Base-by-base conservation (phyloP, 208 protist genomes). In the Angomonas ambiguus region DNA sequence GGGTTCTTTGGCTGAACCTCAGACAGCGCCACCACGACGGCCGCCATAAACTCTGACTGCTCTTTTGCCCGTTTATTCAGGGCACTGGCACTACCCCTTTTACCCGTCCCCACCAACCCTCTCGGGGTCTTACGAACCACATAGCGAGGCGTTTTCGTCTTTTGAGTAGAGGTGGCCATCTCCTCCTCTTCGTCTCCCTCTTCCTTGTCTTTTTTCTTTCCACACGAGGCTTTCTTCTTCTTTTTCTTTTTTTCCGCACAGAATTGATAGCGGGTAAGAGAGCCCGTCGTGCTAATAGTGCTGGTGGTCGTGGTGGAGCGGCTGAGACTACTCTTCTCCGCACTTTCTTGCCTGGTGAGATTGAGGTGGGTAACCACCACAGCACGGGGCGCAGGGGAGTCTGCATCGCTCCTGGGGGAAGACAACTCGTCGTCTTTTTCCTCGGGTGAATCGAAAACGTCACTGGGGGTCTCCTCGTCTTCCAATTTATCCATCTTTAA, bases 61-160 rank as follows among this genome's bases (percentile, higher is more conserved):
- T 53, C 45, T n/a, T 53, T 53, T 53, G 45, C 45, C 35, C 35
- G 5, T 53, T 53, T 53, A 53, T 53, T 53, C 18, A 27, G 10
- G 8, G 10, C 10, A 20, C 20, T 13, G 16, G 20, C 24, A 20
- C 20, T 53, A 20, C 45, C 16, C 45, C 10, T 27, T 20, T 53
- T 53, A 20, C 45, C 45, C 3, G 13, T 24, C 45, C 10, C 45
- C 45, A 53, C 45, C 10, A 24, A 53, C 18, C 45, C 45, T 5
- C 45, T 13, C 20, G 45, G 45, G 20, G 45, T 53, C 18, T 53
- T 13, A 5, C 3, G 13, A 20, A 53, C 24, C 18, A 53, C 45
- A 53, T 53, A 53, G 20, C 45, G 45, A 27, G 45, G 20, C 8
- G 45, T 53, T n/a, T 53, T 53, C 18, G 18, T 53, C 20, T 53